These are phyloP conservation scores for Pisolithus tinctorius DNA, from an alignment of 768 basidiomycete genomes.

Conservation along the genomic window DNA sequence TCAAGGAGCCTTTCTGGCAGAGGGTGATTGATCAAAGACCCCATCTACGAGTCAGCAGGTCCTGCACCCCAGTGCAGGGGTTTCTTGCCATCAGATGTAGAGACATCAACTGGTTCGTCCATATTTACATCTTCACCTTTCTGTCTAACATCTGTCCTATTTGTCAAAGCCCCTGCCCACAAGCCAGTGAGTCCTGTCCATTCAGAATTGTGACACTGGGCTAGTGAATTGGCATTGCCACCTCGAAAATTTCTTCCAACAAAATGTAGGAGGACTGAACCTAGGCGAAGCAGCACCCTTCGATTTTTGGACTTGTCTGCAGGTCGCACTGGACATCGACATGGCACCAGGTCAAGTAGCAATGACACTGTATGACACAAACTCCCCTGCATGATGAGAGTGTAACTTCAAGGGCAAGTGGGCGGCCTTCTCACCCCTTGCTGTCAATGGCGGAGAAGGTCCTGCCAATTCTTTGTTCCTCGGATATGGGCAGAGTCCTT, in stretches of 20 bases:
- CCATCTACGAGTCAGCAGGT: no score
- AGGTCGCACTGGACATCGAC: conserved; percentile 92
- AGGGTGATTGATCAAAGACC: no score
- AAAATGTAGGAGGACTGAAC: conserved; percentile 93
- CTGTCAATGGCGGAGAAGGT: conserved; percentile 80
- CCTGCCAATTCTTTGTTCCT: conserved; percentile 65
- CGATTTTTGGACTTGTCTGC: conserved; percentile 89
- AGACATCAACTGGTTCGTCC: no score
- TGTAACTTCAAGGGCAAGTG: conserved; percentile 73
- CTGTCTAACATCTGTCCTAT: no score
- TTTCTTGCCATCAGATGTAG: no score
- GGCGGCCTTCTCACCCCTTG: conserved; percentile 90
- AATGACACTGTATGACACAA: conserved; percentile 34
- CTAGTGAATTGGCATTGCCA: no score
- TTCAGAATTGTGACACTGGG: no score
- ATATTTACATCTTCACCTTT: no score
- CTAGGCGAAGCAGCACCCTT: conserved; percentile 99
- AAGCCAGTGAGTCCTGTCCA: no score
- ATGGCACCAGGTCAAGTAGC: conserved; percentile 90
- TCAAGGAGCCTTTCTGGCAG: conserved; percentile 43
- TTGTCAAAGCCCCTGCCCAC: no score
- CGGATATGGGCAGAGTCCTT: conserved; percentile 79
- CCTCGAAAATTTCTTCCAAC: no score
- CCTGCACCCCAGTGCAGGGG: no score
- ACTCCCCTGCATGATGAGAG: conserved; percentile 35